These are phyloP conservation scores for Xylaria sp. DNA, from an alignment of 2,329 filamentous ascomycete species.

Conservation along the genomic window DNA sequence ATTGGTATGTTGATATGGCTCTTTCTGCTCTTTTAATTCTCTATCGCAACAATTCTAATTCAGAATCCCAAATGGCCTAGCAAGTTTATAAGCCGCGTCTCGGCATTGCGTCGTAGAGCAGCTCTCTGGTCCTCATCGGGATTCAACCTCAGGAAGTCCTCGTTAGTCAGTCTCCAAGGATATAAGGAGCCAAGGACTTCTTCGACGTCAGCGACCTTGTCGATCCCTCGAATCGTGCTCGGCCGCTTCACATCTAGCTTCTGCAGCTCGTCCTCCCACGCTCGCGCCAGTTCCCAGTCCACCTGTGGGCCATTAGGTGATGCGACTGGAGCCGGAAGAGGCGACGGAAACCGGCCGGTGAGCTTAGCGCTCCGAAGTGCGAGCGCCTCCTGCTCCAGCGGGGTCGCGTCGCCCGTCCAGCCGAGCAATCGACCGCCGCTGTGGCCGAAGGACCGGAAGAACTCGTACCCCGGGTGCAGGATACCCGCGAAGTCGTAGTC, in stretches of 20 bases:
- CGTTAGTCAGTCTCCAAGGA: slow-evolving; percentile 13
- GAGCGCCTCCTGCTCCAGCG: slow-evolving; percentile 2
- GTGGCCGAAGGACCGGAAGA: slow-evolving; percentile 15
- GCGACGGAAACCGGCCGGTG: slow-evolving; percentile 10
- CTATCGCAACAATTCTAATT: not conserved
- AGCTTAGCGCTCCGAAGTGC: slow-evolving; percentile 18
- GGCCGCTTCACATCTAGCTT: slow-evolving; percentile 12
- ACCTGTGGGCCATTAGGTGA: slow-evolving; percentile 3
- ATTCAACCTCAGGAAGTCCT: slow-evolving; percentile 24
- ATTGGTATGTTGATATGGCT: no score
- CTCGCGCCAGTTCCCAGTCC: slow-evolving; percentile 25
- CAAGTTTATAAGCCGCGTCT: slow-evolving; percentile 15
- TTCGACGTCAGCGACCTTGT: slow-evolving; percentile 24
- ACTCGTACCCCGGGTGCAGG: slow-evolving; percentile 16
- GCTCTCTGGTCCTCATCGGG: slow-evolving; percentile 12
- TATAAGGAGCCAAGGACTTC: slow-evolving; percentile 11
- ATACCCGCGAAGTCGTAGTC: slow-evolving; percentile 26
- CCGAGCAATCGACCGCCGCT: slow-evolving; percentile 14
- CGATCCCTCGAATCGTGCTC: slow-evolving; percentile 14
- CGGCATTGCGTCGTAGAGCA: slow-evolving; percentile 1
- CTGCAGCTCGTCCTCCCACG: slow-evolving; percentile 22
- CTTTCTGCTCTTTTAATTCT: no score
- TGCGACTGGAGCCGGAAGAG: not conserved
- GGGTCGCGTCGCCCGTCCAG: slow-evolving; percentile 5
- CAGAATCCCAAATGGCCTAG: slow-evolving; percentile 18